These are phyloP conservation scores for Sarcodon sp. DNA, from an alignment of 768 basidiomycete species.

Conservation along the genomic window DNA sequence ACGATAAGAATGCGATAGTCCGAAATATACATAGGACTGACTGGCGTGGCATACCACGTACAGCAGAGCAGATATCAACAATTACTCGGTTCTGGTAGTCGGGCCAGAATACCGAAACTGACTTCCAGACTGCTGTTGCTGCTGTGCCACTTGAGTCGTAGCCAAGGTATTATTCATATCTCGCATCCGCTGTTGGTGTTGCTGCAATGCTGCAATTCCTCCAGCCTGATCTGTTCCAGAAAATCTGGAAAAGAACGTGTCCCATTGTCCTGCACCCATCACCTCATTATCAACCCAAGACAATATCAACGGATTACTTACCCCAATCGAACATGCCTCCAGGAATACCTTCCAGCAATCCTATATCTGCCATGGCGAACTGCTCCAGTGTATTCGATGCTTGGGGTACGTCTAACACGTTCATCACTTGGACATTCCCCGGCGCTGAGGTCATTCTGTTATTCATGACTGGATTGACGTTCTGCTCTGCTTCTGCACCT, in stretches of 20 bases:
- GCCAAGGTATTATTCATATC: too few species aligned
- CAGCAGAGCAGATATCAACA: too few species aligned
- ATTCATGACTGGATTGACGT: constrained; percentile 74
- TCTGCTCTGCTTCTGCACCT: constrained; percentile 27
- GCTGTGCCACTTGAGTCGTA: too few species aligned
- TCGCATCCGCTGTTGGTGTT: too few species aligned
- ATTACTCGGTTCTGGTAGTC: too few species aligned
- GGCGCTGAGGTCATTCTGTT: constrained; percentile 18
- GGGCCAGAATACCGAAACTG: too few species aligned
- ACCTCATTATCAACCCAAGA: background rate
- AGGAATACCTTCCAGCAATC: constrained; percentile 68
- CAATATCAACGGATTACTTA: constrained; percentile 18
- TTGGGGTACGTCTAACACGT: constrained; percentile 52
- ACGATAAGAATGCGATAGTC: too few species aligned
- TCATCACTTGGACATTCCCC: constrained; percentile 65
- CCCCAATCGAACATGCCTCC: constrained; percentile 81
- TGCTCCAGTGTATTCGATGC: constrained; percentile 44
- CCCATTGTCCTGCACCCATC: constrained; percentile 57
- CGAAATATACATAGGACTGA: too few species aligned
- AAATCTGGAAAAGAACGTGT: constrained; percentile 65
- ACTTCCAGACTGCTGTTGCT: too few species aligned
- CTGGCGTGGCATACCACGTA: too few species aligned
- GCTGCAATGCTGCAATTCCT: too few species aligned
- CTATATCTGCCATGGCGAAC: constrained; percentile 52
- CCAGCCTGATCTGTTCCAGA: constrained; percentile 1